Percentiles rank a stretch among this genome's conserved stretches.
phyloP scores from a whole-genome alignment of 805 yeast genomes.

The Wickerhamomyces sydowiorum region DNA sequence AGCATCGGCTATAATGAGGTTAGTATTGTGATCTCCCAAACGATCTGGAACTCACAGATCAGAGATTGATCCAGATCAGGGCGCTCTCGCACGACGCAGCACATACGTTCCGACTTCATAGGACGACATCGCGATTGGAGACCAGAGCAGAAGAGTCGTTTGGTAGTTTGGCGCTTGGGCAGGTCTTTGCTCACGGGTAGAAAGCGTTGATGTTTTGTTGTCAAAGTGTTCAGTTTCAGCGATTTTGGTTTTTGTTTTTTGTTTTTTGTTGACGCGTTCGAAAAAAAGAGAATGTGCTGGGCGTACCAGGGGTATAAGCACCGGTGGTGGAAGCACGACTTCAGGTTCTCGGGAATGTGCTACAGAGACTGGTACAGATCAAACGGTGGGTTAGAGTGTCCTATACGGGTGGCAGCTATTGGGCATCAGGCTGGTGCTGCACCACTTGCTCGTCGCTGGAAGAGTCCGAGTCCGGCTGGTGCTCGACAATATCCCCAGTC shows the following conservation, averaged over 20 bases:
- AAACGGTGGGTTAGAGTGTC: too few species aligned
- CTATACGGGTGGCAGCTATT: too few species aligned
- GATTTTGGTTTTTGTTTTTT: too few species aligned
- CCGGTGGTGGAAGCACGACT: neutral
- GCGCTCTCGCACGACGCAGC: neutral
- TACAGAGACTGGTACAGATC: neutral
- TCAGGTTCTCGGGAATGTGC: neutral
- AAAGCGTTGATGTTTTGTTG: too few species aligned
- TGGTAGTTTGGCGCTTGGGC: slow-evolving; percentile 3
- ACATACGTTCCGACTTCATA: slow-evolving; percentile 53
- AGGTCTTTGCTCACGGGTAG: too few species aligned
- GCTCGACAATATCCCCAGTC: slow-evolving; percentile 3
- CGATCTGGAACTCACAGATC: neutral
- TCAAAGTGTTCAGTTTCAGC: neutral
- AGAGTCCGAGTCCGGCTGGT: slow-evolving; percentile 3
- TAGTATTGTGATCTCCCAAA: slow-evolving; percentile 20
- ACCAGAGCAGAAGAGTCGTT: slow-evolving; percentile 3
- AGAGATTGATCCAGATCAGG: neutral
- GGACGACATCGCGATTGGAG: slow-evolving; percentile 18
- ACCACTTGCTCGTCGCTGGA: neutral
- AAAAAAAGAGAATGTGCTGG: slow-evolving; percentile 11
- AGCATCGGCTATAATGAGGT: slow-evolving; percentile 48
- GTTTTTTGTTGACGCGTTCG: slow-evolving; percentile 2
- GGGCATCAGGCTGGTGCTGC: too few species aligned
- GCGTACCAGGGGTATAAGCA: slow-evolving; percentile 4